Conservation (phyloP, 2,329 filamentous ascomycete genomes). For the Colletotrichum musicola region DNA sequence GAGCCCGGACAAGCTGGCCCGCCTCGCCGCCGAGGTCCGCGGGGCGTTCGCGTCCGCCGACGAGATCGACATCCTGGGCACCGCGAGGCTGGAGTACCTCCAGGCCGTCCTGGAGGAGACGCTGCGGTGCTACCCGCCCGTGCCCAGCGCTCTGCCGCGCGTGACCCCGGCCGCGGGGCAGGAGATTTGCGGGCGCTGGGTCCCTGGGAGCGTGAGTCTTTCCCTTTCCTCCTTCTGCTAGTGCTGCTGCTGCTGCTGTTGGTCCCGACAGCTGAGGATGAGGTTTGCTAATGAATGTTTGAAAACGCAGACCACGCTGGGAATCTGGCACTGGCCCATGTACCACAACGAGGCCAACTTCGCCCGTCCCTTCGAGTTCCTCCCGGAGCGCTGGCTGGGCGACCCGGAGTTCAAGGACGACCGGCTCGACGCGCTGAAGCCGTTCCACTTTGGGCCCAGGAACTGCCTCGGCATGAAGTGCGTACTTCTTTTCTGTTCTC, state of each 20-base stretch:
- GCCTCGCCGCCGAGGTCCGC: conserved; percentile 54
- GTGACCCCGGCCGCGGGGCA: conserved; percentile 48
- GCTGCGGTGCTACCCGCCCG: conserved; percentile 55
- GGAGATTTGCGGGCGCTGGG: conserved; percentile 45
- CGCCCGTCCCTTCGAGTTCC: conserved; percentile 57
- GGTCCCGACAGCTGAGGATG: neutral
- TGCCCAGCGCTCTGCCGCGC: conserved; percentile 44
- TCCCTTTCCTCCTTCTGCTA: too few species aligned
- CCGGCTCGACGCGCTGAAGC: conserved; percentile 29
- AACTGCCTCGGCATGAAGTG: conserved; percentile 35
- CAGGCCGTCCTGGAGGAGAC: conserved; percentile 57
- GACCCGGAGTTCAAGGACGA: conserved; percentile 29
- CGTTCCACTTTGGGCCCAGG: conserved; percentile 30
- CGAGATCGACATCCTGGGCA: conserved; percentile 51
- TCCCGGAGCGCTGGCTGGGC: conserved; percentile 58
- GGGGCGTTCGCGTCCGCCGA: conserved; percentile 48
- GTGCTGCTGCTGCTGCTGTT: too few species aligned
- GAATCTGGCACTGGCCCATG: conserved; percentile 59
- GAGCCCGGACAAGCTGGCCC: conserved; percentile 47
- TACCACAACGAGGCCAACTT: conserved; percentile 60
- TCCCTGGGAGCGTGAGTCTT: conserved; percentile 50
- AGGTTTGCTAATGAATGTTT: neutral
- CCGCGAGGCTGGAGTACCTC: conserved; percentile 52
- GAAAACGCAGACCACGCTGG: conserved; percentile 57
- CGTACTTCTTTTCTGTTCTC: neutral